phyloP scores from a whole-genome alignment of 345 rosid species.

The Acer negundo region DNA sequence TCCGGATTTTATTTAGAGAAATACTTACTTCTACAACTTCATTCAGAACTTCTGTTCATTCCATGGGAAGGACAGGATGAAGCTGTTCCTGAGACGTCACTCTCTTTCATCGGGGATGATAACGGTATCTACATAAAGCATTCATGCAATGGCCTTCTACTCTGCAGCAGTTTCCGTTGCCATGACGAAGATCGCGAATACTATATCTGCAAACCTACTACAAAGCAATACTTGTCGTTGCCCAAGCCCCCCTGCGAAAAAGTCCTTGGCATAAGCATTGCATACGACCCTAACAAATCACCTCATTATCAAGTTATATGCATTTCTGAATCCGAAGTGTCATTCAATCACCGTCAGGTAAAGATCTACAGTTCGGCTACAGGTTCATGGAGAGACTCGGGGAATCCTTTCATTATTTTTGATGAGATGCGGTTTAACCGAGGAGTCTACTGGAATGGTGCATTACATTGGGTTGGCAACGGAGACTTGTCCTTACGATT shows the following conservation, averaged over 20 bases:
- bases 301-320: constrained; percentile 25
- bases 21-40: constrained; percentile 5
- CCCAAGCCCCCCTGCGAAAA: constrained; percentile 18
- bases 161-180: constrained; percentile 34
- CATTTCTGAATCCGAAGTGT: constrained; percentile 18
- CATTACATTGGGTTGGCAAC: constrained; percentile 33
- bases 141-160: constrained; percentile 34
- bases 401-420: neutral
- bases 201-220: constrained; percentile 32
- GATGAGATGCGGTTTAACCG: constrained; percentile 14
- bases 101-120: constrained; percentile 26
- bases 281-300: constrained; percentile 25
- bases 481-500: constrained; percentile 19
- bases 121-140: constrained; percentile 24
- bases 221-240: constrained; percentile 25
- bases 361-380: constrained; percentile 18
- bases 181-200: constrained; percentile 22
- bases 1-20: constrained; percentile 33
- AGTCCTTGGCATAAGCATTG: constrained; percentile 24
- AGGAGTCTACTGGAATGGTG: constrained; percentile 31
- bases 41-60: constrained; percentile 13
- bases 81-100: constrained; percentile 23
- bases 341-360: constrained; percentile 8
- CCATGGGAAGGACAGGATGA: neutral
- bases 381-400: constrained; percentile 26